These are phyloP conservation scores for Dryas alaskensis DNA, from an alignment of 306 rosid species.

Conservation along the genomic window DNA sequence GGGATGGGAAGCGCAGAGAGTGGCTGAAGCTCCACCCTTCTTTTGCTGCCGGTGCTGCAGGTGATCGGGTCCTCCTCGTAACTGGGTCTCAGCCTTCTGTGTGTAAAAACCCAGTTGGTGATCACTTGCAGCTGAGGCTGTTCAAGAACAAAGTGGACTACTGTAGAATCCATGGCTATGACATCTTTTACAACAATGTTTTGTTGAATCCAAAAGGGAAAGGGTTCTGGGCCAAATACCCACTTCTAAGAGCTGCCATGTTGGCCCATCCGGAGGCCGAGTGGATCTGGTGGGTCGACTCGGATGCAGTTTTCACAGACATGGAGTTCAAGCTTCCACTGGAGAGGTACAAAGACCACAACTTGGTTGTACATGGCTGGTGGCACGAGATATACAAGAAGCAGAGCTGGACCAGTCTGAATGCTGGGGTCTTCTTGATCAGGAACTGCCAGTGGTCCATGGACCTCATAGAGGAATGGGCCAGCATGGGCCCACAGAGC, in stretches of 20 bases:
- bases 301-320: conserved; percentile 83
- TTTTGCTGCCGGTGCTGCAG: conserved; percentile 33
- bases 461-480: conserved; percentile 72
- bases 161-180: conserved; percentile 68
- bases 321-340: conserved; percentile 77
- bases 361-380: conserved; percentile 82
- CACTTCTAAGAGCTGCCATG: conserved; percentile 69
- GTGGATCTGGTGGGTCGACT: conserved; percentile 99
- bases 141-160: conserved; percentile 90
- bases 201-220: conserved; percentile 59
- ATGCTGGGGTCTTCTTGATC: conserved; percentile 85
- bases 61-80: conserved; percentile 35
- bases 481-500: conserved; percentile 78
- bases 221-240: conserved; percentile 78
- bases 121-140: conserved; percentile 55
- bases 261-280: conserved; percentile 86
- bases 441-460: conserved; percentile 89
- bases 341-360: conserved; percentile 52
- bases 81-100: conserved; percentile 77
- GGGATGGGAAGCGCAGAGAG: conserved; percentile 67
- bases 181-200: conserved; percentile 67
- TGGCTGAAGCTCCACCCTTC: conserved; percentile 67
- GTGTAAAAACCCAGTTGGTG: conserved; percentile 74
- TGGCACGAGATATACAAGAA: conserved; percentile 40
- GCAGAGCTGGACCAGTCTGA: conserved; percentile 79